phyloP scores from a whole-genome alignment of 257 asterid genomes.

The Ilex asprella region DNA sequence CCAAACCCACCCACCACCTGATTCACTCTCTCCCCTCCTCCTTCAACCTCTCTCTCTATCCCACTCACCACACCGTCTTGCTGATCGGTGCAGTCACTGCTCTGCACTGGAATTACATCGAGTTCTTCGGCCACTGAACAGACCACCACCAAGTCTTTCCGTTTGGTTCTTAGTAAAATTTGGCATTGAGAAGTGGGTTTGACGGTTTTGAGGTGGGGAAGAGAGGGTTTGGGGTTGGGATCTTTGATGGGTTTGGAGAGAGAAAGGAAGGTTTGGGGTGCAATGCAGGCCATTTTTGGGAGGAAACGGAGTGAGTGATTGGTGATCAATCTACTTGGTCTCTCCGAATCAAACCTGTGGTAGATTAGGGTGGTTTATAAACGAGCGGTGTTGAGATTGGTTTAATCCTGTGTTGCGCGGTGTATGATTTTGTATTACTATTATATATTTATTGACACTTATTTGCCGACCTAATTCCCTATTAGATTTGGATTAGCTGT shows the following conservation, averaged over 20 bases:
- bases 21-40: conserved; percentile 32
- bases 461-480: too few relatives aligned
- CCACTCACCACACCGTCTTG: conserved; percentile 41
- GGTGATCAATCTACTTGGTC: background rate
- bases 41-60: conserved; percentile 29
- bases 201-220: background rate
- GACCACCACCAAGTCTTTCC: conserved; percentile 18
- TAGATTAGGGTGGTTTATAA: background rate
- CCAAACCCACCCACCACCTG: conserved; percentile 64
- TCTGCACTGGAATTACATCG: conserved; percentile 50
- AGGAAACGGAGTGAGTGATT: background rate
- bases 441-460: too few relatives aligned
- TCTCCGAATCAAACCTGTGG: background rate
- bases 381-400: background rate
- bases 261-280: conserved; percentile 39
- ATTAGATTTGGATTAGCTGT: too few relatives aligned
- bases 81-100: conserved; percentile 42
- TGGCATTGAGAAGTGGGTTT: background rate
- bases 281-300: conserved; percentile 38
- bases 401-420: background rate
- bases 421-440: background rate
- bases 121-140: conserved; percentile 32
- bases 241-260: conserved; percentile 30
- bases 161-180: conserved; percentile 14
- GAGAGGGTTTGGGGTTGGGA: conserved; percentile 3